Conservation (phyloP, 176 grass and related monocot species). For the Carex littledalei region DNA sequence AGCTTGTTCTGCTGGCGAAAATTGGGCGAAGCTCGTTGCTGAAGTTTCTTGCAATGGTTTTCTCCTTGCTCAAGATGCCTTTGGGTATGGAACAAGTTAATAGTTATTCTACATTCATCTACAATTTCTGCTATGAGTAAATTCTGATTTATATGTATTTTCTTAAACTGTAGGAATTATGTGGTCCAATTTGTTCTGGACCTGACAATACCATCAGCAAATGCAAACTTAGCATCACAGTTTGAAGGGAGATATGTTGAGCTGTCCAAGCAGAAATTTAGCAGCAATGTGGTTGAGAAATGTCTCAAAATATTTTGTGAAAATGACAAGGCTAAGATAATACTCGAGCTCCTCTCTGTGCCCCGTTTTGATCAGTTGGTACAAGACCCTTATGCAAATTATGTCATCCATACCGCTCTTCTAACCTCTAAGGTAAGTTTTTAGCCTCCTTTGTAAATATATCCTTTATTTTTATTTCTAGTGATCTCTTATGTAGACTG, state of each 20-base stretch:
- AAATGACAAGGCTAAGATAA: slow-evolving; percentile 48
- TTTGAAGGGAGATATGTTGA: slow-evolving; percentile 73
- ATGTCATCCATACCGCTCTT: slow-evolving; percentile 74
- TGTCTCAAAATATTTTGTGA: slow-evolving; percentile 63
- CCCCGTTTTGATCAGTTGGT: slow-evolving; percentile 66
- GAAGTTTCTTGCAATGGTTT: slow-evolving; percentile 61
- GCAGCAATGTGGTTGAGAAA: slow-evolving; percentile 95
- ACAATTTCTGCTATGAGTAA: not conserved
- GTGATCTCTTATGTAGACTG: not conserved
- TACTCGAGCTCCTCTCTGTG: slow-evolving; percentile 51
- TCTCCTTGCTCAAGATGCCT: slow-evolving; percentile 63
- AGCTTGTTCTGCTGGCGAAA: slow-evolving; percentile 36
- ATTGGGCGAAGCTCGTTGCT: slow-evolving; percentile 52
- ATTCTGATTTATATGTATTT: slow-evolving; percentile 14
- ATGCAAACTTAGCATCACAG: slow-evolving; percentile 49
- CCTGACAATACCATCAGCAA: slow-evolving; percentile 47
- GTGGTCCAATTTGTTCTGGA: slow-evolving; percentile 74
- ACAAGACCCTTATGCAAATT: slow-evolving; percentile 87
- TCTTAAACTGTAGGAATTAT: slow-evolving; percentile 60
- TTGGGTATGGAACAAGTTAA: slow-evolving; percentile 43
- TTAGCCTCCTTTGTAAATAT: not conserved
- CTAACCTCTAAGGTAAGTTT: slow-evolving; percentile 44
- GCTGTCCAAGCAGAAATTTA: slow-evolving; percentile 84
- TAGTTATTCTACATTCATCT: not conserved
- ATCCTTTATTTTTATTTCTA: not conserved